Evolutionary conservation across 129 eudicot species (phyloP).

Genomic region (Sambucus nigra): DNA sequence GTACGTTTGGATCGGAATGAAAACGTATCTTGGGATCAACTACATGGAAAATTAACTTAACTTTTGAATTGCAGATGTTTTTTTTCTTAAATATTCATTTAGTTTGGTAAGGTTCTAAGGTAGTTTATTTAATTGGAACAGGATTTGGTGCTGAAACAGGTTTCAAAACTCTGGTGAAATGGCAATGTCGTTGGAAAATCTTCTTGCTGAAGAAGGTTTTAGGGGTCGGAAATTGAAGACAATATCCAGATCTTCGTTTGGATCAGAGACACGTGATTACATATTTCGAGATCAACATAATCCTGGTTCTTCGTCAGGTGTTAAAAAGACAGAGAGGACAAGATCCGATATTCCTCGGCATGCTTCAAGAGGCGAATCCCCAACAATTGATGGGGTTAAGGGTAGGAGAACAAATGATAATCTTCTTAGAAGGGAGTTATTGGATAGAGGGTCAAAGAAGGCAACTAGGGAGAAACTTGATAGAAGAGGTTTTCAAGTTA

Average conservation of each 20-base stretch:
- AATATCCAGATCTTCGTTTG: constrained; percentile 33
- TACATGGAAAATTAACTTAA: neutral
- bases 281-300: constrained; percentile 20
- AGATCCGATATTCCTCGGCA: constrained; percentile 43
- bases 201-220: constrained; percentile 68
- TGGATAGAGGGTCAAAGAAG: constrained; percentile 13
- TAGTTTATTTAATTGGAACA: constrained; percentile 12
- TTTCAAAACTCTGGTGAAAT: constrained; percentile 20
- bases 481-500: constrained; percentile 20
- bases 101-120: neutral
- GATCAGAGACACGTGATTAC: constrained; percentile 23
- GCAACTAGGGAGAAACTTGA: constrained; percentile 18
- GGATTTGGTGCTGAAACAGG: constrained; percentile 16
- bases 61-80: neutral
- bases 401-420: constrained; percentile 29
- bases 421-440: constrained; percentile 15
- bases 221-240: constrained; percentile 41
- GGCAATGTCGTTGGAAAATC: constrained; percentile 81
- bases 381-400: constrained; percentile 21
- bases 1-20: neutral
- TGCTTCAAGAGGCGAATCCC: constrained; percentile 31
- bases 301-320: constrained; percentile 22
- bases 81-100: neutral
- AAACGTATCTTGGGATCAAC: neutral
- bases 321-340: constrained; percentile 42